Evolutionary conservation across 306 rosid species (phyloP), one percentile per base, ranked within the genome.

Genomic region (Rosa rugosa): DNA sequence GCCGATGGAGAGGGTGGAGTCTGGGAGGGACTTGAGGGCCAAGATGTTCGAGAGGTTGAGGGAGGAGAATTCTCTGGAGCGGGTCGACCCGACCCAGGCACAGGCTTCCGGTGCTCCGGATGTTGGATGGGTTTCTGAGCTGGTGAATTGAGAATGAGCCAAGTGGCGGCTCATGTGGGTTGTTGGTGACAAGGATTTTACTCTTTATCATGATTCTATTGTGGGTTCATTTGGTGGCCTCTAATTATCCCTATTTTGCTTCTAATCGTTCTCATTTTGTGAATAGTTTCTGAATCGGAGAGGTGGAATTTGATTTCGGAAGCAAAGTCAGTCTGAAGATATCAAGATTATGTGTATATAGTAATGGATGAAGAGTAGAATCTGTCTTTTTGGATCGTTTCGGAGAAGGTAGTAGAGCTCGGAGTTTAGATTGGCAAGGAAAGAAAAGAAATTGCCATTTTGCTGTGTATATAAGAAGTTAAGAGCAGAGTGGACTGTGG

Each of bases 1-100:
- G 0, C 88, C 81, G 0, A 96, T 96, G 99, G 98, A 91, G 80
- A 89, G 99, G 79, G 99, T 96, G 0, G 99, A 96, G 79, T 90
- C 96, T 0, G 99, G 99, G 1, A 90, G 99, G 69, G 87, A 68
- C n/a, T 74, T 96, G 17, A 77, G 99, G 76, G 89, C 88, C 0
- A 89, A 80, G 88, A 96, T 96, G 97, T 86, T 96, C 42, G 94
- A 93, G 86, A 96, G 85, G 44, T 81, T 96, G 38, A 93, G 98
- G 50, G 88, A 89, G 70, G 97, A 93, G 73, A 96, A 96, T 16
- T 84, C 94, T 12, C 47, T 95, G 40, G 89, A 46, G 2, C 76
- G 87, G 75, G 82, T 72, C 46, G 92, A 86, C 16, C 62, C 50
- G 92, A 85, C 20, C 69, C 80, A 42, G 68, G 13, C 5, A 6